Evolutionary conservation across 345 rosid species (phyloP).

Genomic region (Carallia brachiata): DNA sequence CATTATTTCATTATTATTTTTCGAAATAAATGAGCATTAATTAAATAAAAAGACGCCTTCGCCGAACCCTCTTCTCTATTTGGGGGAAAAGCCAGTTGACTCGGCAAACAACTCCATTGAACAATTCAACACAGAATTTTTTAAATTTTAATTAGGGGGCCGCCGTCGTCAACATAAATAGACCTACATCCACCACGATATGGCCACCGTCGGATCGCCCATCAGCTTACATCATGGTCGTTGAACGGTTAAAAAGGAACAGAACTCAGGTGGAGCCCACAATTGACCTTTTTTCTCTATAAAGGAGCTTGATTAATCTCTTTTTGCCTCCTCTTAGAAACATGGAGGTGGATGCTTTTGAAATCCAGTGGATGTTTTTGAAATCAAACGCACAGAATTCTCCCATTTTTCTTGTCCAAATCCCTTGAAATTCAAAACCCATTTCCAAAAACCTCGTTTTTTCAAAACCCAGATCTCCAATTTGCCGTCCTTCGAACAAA

Average conservation of each 20-base stretch:
- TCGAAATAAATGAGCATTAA: not conserved
- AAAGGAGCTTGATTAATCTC: conserved; percentile 20
- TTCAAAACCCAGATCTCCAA: conserved; percentile 44
- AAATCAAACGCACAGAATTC: conserved; percentile 28
- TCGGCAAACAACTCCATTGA: not conserved
- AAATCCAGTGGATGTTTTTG: conserved; percentile 18
- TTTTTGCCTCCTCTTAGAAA: conserved; percentile 18
- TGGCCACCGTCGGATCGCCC: conserved; percentile 24
- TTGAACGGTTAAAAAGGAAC: conserved; percentile 5
- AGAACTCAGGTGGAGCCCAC: conserved; percentile 23
- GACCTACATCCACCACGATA: conserved; percentile 1
- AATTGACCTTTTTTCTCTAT: conserved; percentile 7
- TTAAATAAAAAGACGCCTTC: conserved; percentile 5
- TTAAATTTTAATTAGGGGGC: not conserved
- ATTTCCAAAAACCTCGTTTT: conserved; percentile 29
- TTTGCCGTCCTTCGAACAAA: conserved; percentile 21
- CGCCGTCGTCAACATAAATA: not conserved
- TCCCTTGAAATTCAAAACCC: conserved; percentile 33
- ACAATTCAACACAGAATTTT: not conserved
- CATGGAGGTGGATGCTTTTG: not conserved
- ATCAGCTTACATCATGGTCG: not conserved
- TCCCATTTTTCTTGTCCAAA: conserved; percentile 27
- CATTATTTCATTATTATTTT: not conserved
- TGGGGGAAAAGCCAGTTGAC: conserved; percentile 5
- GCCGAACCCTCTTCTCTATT: conserved; percentile 7